Percentiles rank a stretch among this genome's conserved stretches.
phyloP scores from a whole-genome alignment of 345 rosid species.

The Geranium rotundifolium region DNA sequence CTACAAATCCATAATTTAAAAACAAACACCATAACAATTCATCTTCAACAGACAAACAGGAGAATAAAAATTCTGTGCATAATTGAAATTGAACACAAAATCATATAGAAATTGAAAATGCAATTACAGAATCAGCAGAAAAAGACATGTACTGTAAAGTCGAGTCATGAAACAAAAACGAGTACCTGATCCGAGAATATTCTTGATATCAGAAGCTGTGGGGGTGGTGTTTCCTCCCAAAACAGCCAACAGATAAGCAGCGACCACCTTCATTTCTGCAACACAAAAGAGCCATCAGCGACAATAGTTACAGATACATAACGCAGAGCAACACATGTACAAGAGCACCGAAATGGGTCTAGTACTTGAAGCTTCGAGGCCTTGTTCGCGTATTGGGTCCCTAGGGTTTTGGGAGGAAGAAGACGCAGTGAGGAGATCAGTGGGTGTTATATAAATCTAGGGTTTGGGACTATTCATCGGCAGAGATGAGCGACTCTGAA shows the following conservation, averaged over 20 bases:
- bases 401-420: not conserved
- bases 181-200: conserved; percentile 61
- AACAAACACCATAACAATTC: too few relatives aligned
- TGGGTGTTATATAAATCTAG: not conserved
- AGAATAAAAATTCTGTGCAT: too few relatives aligned
- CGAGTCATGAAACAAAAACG: too few relatives aligned
- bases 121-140: not conserved
- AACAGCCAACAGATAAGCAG: conserved; percentile 61
- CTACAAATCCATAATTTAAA: too few relatives aligned
- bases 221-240: conserved; percentile 61
- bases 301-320: not conserved
- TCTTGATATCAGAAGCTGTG: conserved; percentile 39
- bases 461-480: not conserved
- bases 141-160: not conserved
- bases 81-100: too few relatives aligned
- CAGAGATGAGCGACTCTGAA: not conserved
- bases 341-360: not conserved
- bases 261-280: conserved; percentile 64
- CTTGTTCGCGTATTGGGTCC: not conserved
- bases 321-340: too few relatives aligned
- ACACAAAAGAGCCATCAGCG: not conserved
- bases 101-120: too few relatives aligned
- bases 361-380: not conserved
- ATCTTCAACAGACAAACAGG: too few relatives aligned
- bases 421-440: not conserved